Base-by-base conservation (phyloP, 1,284 basidiomycete genomes). In the Cutaneotrichosporon spelunceum region DNA sequence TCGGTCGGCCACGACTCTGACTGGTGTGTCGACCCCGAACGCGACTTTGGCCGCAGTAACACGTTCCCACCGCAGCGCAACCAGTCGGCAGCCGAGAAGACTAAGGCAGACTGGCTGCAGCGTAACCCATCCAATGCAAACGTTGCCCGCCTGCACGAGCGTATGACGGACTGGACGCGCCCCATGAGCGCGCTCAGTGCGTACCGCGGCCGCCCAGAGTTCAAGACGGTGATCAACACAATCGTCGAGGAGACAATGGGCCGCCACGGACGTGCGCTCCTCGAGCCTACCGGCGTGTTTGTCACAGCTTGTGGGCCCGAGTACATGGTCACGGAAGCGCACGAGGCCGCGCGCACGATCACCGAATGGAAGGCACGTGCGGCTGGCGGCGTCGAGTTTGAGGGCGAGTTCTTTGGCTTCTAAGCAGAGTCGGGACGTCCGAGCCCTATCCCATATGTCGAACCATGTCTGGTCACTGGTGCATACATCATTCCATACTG, bases 241-340 rank as follows among this genome's bases (percentile, higher is more conserved):
- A 52, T 76, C 16, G 67, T 57, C 10, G 69, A 71, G 47, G 68
- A 70, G 65, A 67, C 66, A 10, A 67, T 68, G 30, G 53, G 57
- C 1, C 58, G 67, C 50, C 65, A 67, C 23, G 61, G 64, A 21
- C 57, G 57, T 44, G 58, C 56, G 5, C 61, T 58, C 61, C 67
- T 55, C 19, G 65, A 68, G 34, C 63, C 70, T 19, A 64, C 50
- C 13, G 75, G 75, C 26, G 64, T 77, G 26, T 66, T 66, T 34
- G 70, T 77, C 3, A 68, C 70, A 14, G 68, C 68, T 2, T 79
- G 78, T 62, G 77, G 78, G 11, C 78, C 78, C 21, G 59, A 65
- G 23, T 62, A 59, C 21, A 60, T 79, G 61, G 70, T 76, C 16
- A 64, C 70, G 33, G 63, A 64, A 47, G 65, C 71, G 3, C 63